Evolutionary conservation across 2,329 filamentous ascomycete species (phyloP), one percentile per base, ranked within the genome.

Genomic region (Diaporthe sp.): DNA sequence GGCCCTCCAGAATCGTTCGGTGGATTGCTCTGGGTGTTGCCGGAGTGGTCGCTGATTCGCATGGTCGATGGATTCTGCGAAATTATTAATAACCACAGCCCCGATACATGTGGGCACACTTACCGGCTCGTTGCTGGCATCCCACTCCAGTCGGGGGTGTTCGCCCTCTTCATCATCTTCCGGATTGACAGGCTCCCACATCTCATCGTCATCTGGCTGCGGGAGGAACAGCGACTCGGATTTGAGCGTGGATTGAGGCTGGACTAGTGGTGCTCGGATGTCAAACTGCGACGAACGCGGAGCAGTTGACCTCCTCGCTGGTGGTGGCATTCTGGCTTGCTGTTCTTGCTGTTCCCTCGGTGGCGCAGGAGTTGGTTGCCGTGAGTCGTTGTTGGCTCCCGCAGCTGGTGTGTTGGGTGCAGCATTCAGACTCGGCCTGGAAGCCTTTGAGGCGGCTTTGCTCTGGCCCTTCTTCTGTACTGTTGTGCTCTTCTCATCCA

Each of bases 141-240:
- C 93, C 94, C 94, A 96, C 51, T 92, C 92, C 59, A 96, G 85
- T 79, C 92, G 91, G 68, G 92, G 91, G 72, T 92, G 90, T 42
- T 92, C 92, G 9, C 91, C 90, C 17, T 92, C 89, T 42, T 92
- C 91, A 31, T 91, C 85, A 22, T 85, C 83, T 4, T 88, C 87
- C 39, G 81, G 79, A 37, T 89, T 89, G 2, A 93, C 87, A 2
- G 94, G 94, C 78, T 95, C 93, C 94, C 94, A 96, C 73, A 87
- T 86, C 59, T 89, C 87, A 77, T 95, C 93, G 34, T 95, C 93
- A 42, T 94, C 92, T 12, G 83, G 87, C 74, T 88, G 87, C 2
- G 88, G 86, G n/a, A 95, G 88, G 79, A 96, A 95, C 7, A 96
- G 86, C 69, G 92, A 92, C 72, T 95, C 91, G 0, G 92, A 89